A percentile compares a stretch with the other conserved stretches of the same genome.
These are phyloP conservation scores for Brassica rapa DNA, from an alignment of 345 rosid genomes.

Conservation along the genomic window DNA sequence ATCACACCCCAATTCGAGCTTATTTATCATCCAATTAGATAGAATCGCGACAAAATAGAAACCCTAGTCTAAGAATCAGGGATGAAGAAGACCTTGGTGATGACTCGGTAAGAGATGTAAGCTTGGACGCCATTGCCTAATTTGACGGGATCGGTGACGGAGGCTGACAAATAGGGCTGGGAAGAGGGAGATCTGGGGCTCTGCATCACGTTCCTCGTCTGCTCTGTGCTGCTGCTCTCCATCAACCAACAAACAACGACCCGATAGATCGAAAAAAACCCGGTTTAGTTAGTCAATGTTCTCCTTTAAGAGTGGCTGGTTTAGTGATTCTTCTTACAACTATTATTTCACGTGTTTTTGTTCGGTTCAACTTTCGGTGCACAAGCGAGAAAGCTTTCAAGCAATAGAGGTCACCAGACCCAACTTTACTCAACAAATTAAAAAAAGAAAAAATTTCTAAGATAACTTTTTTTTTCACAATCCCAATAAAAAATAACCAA, in stretches of 20 bases:
- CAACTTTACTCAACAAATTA: too few relatives aligned
- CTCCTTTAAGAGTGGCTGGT: slow-evolving; percentile 15
- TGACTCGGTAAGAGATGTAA: slow-evolving; percentile 89
- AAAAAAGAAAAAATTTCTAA: too few relatives aligned
- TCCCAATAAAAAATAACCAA: too few relatives aligned
- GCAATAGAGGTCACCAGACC: neutral
- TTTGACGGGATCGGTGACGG: slow-evolving; percentile 95
- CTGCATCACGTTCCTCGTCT: slow-evolving; percentile 57
- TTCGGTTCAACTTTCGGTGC: slow-evolving; percentile 20
- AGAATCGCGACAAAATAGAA: slow-evolving; percentile 10
- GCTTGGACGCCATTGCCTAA: slow-evolving; percentile 98
- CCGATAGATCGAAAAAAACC: slow-evolving; percentile 1
- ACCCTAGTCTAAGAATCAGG: slow-evolving; percentile 23
- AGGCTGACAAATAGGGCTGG: slow-evolving; percentile 66
- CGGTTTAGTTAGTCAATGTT: slow-evolving; percentile 18
- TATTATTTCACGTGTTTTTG: slow-evolving; percentile 1
- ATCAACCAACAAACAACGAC: neutral
- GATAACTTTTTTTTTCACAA: too few relatives aligned
- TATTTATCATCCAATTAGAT: neutral
- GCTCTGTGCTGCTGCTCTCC: slow-evolving; percentile 50
- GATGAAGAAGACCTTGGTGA: slow-evolving; percentile 70
- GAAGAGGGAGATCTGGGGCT: slow-evolving; percentile 93
- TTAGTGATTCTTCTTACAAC: neutral
- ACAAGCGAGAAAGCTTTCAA: slow-evolving; percentile 3
- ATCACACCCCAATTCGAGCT: neutral